Evolutionary conservation across 768 basidiomycete species (phyloP).

Genomic region (Termitomyces sp.): DNA sequence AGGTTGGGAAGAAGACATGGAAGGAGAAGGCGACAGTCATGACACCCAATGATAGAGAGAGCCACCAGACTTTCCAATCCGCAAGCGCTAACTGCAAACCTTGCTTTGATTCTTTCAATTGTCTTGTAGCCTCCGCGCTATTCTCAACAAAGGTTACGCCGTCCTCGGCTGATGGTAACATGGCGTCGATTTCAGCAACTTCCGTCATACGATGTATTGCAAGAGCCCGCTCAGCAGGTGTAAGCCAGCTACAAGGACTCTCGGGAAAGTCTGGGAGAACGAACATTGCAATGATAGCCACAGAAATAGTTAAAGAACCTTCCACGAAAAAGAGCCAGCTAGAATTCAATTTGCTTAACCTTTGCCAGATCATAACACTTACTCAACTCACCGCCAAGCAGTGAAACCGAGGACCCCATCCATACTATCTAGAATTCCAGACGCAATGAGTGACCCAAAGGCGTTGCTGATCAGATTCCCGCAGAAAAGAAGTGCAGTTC

Average conservation of each 20-base stretch:
- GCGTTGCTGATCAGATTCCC: conserved; percentile 83
- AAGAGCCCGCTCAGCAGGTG: conserved; percentile 51
- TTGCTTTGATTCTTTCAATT: conserved; percentile 18
- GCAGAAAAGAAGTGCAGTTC: conserved; percentile 67
- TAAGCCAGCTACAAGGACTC: conserved; percentile 52
- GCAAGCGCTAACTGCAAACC: conserved; percentile 60
- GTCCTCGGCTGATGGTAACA: conserved; percentile 29
- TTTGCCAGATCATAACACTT: background rate
- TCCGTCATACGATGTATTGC: conserved; percentile 64
- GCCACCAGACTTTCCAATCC: conserved; percentile 85
- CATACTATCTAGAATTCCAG: conserved; percentile 73
- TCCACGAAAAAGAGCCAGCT: conserved; percentile 81
- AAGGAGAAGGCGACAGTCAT: conserved; percentile 65
- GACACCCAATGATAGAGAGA: conserved; percentile 56
- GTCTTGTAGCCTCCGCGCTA: background rate
- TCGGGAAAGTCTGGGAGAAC: conserved; percentile 81
- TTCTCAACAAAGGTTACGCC: background rate
- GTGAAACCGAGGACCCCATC: conserved; percentile 67
- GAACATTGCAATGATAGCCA: conserved; percentile 51
- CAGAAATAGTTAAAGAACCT: conserved; percentile 55
- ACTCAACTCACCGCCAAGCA: conserved; percentile 63
- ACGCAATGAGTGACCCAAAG: conserved; percentile 79
- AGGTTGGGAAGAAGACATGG: conserved; percentile 77
- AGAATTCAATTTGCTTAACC: background rate
- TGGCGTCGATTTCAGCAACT: conserved; percentile 51